Percentiles rank a stretch among this genome's conserved stretches.
Conservation (phyloP, 2,329 filamentous ascomycete species). For the Fusarium armeniacum region DNA sequence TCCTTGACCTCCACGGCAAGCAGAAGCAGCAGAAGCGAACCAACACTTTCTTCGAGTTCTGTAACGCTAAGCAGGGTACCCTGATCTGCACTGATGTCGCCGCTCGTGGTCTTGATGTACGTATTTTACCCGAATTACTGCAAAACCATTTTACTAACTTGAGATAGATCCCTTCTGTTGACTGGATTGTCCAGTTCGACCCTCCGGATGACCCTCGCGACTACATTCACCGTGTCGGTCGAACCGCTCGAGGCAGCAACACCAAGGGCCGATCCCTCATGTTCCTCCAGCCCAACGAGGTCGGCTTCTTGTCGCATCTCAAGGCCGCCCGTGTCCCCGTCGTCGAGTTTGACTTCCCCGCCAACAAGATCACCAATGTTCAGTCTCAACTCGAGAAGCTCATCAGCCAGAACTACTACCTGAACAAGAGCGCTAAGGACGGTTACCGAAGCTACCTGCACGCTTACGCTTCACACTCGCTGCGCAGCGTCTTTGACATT, state of each 20-base stretch:
- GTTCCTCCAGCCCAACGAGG: slow-evolving; percentile 92
- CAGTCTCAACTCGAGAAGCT: slow-evolving; percentile 94
- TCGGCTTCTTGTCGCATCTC: slow-evolving; percentile 91
- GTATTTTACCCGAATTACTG: slow-evolving; percentile 46
- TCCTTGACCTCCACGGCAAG: slow-evolving; percentile 90
- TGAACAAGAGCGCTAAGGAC: slow-evolving; percentile 86
- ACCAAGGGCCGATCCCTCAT: slow-evolving; percentile 90
- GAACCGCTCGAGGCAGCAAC: slow-evolving; percentile 88
- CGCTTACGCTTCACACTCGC: slow-evolving; percentile 84
- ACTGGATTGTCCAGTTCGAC: slow-evolving; percentile 97
- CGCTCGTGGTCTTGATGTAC: slow-evolving; percentile 88
- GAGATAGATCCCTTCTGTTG: slow-evolving; percentile 84
- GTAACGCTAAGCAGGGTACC: slow-evolving; percentile 81
- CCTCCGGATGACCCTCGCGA: slow-evolving; percentile 91
- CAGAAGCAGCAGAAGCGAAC: slow-evolving; percentile 99
- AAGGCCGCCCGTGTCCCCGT: slow-evolving; percentile 93
- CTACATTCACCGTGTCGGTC: slow-evolving; percentile 96
- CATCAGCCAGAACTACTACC: slow-evolving; percentile 95
- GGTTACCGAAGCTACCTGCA: slow-evolving; percentile 93
- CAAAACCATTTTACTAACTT: slow-evolving; percentile 28
- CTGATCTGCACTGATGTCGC: slow-evolving; percentile 98
- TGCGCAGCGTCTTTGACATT: slow-evolving; percentile 77
- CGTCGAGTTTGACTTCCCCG: slow-evolving; percentile 95
- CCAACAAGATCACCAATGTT: slow-evolving; percentile 91
- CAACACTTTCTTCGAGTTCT: slow-evolving; percentile 97